Evolutionary conservation across 805 yeast species (phyloP).

Genomic region (Candida ponderosae): DNA sequence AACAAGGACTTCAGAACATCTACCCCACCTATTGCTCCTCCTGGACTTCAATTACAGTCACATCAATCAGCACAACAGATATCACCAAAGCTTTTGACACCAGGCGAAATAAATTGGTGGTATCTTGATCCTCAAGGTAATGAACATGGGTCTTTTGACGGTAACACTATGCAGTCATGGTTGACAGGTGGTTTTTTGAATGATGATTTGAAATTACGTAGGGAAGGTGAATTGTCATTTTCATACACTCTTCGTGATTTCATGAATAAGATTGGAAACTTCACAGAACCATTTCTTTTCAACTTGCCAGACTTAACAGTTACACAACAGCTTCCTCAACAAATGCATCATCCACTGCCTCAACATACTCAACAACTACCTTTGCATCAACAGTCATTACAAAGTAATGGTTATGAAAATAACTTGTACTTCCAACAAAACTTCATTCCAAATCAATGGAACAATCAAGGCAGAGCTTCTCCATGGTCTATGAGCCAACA

Average conservation of each 20-base stretch:
- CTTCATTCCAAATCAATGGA: conserved; percentile 2
- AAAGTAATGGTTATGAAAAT: conserved; percentile 2
- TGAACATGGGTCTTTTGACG: conserved; percentile 79
- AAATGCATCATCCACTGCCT: conserved; percentile 2
- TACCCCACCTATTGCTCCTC: conserved; percentile 1
- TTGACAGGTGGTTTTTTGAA: conserved; percentile 50
- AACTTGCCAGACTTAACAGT: conserved; percentile 32
- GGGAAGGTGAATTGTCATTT: conserved; percentile 40
- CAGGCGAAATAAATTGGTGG: conserved; percentile 51
- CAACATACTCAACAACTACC: conserved; percentile 12
- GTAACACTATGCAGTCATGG: conserved; percentile 76
- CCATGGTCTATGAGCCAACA: conserved; percentile 12
- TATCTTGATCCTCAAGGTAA: conserved; percentile 64
- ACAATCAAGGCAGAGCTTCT: conserved; percentile 10
- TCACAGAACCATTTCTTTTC: conserved; percentile 50
- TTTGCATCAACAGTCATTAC: conserved; percentile 1
- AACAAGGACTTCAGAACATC: conserved; percentile 1
- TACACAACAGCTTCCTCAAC: neutral
- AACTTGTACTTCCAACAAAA: neutral
- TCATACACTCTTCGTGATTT: conserved; percentile 48
- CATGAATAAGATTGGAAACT: conserved; percentile 39
- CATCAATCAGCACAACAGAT: conserved; percentile 4
- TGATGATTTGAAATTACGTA: conserved; percentile 45
- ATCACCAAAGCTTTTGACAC: conserved; percentile 19
- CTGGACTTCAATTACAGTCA: conserved; percentile 7